These are phyloP conservation scores for Fagopyrum homotropicum DNA, from an alignment of 148 eudicot genomes.

Conservation along the genomic window DNA sequence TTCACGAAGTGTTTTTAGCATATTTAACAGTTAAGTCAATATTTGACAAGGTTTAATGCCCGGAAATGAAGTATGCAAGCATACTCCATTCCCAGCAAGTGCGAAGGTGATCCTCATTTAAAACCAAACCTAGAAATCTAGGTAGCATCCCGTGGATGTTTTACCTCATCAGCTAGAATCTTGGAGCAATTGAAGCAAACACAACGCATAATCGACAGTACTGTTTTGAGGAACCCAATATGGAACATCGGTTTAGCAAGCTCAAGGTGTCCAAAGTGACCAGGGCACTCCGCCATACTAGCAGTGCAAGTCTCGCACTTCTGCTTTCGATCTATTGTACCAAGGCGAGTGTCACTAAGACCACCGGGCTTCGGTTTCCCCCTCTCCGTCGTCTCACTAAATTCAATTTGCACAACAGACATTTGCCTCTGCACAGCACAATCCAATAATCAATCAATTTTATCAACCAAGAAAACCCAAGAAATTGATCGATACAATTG, in stretches of 20 bases:
- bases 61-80: not conserved
- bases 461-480: not conserved
- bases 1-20: not conserved
- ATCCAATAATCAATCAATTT: not conserved
- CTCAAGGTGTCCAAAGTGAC: slow-evolving; percentile 98
- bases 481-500: not conserved
- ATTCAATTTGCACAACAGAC: slow-evolving; percentile 98
- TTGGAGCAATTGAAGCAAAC: slow-evolving; percentile 98
- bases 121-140: not conserved
- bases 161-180: slow-evolving; percentile 82
- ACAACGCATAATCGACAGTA: slow-evolving; percentile 85
- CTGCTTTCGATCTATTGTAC: slow-evolving; percentile 88
- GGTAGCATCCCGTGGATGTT: not conserved
- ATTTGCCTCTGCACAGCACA: slow-evolving; percentile 80
- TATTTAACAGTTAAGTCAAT: slow-evolving; percentile 11
- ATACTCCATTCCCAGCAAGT: not conserved
- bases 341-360: slow-evolving; percentile 78
- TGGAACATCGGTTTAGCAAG: slow-evolving; percentile 98
- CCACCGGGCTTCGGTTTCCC: slow-evolving; percentile 93
- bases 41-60: not conserved
- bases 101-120: not conserved
- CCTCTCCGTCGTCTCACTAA: slow-evolving; percentile 87
- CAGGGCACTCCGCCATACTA: slow-evolving; percentile 96
- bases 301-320: slow-evolving; percentile 98
- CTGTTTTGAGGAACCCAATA: slow-evolving; percentile 86